phyloP scores from a whole-genome alignment of 768 basidiomycete species.

The Serendipita indica region DNA sequence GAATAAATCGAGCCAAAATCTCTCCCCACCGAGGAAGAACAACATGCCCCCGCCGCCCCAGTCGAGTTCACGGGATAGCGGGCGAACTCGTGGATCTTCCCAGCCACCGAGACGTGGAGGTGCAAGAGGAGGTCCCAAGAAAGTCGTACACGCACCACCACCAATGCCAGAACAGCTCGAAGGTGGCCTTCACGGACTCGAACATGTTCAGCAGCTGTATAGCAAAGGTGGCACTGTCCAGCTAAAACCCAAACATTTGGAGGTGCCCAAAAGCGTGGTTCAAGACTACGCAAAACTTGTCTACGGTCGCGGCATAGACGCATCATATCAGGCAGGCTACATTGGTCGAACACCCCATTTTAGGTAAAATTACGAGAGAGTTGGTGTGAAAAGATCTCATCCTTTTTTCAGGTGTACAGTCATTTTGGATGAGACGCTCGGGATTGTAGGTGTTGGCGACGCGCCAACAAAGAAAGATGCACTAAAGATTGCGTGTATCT shows the following conservation, averaged over 20 bases:
- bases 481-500: slow-evolving; percentile 59
- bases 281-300: background rate
- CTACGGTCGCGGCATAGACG: background rate
- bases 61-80: background rate
- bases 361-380: background rate
- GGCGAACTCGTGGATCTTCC: background rate
- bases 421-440: slow-evolving; percentile 17
- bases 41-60: background rate
- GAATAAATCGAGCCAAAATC: background rate
- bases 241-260: slow-evolving; percentile 7
- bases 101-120: background rate
- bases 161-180: slow-evolving; percentile 7
- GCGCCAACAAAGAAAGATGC: slow-evolving; percentile 43
- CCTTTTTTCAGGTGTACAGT: slow-evolving; percentile 20
- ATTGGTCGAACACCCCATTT: slow-evolving; percentile 1
- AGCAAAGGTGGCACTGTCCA: background rate
- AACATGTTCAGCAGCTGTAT: slow-evolving; percentile 6
- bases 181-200: slow-evolving; percentile 10
- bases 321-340: background rate
- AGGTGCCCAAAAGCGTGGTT: background rate
- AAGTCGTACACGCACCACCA: background rate
- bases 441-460: slow-evolving; percentile 49
- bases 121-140: background rate
- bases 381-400: background rate
- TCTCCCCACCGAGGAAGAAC: background rate